These are phyloP conservation scores for Phoma sp. DNA, from an alignment of 2,329 filamentous ascomycete species.

Conservation along the genomic window DNA sequence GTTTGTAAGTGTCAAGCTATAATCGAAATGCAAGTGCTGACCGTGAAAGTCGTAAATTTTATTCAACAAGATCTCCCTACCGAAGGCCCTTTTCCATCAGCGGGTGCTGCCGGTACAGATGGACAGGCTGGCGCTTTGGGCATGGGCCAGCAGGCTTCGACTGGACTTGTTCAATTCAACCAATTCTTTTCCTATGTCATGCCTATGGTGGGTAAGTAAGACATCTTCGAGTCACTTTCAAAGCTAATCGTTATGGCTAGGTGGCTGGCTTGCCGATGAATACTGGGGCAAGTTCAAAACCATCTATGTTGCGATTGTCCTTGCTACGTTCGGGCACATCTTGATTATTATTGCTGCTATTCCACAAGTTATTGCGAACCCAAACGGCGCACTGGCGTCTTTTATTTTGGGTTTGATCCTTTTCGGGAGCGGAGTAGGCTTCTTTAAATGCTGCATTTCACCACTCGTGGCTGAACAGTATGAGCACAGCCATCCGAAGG, in stretches of 20 bases:
- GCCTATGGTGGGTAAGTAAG: conserved; percentile 30
- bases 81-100: conserved; percentile 55
- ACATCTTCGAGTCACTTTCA: not conserved
- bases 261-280: conserved; percentile 64
- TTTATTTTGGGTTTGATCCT: conserved; percentile 56
- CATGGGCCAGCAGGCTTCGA: conserved; percentile 36
- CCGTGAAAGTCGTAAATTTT: conserved; percentile 35
- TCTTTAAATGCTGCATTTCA: conserved; percentile 53
- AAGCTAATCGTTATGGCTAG: conserved; percentile 51
- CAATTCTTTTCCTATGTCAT: conserved; percentile 31
- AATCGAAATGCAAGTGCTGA: conserved; percentile 1
- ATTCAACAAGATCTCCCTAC: conserved; percentile 54
- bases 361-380: conserved; percentile 51
- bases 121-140: conserved; percentile 38
- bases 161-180: conserved; percentile 32
- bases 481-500: conserved; percentile 59
- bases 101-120: conserved; percentile 48
- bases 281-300: conserved; percentile 66
- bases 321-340: conserved; percentile 63
- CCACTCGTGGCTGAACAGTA: conserved; percentile 73
- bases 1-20: conserved; percentile 22
- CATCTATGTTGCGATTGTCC: conserved; percentile 59
- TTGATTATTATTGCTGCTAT: conserved; percentile 59
- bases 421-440: conserved; percentile 52
- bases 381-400: conserved; percentile 51